Percentiles rank a stretch among this genome's conserved stretches.
These are phyloP conservation scores for Metschnikowia kofuensis DNA, from an alignment of 805 yeast genomes.

Conservation along the genomic window DNA sequence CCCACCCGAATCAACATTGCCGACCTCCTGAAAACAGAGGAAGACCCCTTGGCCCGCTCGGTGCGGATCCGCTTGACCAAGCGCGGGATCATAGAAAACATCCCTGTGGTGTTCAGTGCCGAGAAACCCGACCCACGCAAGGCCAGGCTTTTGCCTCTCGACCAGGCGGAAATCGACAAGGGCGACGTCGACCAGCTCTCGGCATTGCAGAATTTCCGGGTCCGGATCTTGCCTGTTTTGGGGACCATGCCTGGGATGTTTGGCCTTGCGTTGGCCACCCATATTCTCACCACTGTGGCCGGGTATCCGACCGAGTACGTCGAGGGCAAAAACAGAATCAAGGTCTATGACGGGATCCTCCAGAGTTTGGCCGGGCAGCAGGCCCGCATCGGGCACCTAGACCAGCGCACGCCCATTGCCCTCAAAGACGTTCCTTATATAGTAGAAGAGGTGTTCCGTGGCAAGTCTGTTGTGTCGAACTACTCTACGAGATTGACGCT, in stretches of 20 bases:
- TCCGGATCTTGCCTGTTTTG: constrained; percentile 89
- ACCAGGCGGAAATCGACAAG: constrained; percentile 73
- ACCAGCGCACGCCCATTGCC: constrained; percentile 74
- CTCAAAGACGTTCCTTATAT: constrained; percentile 74
- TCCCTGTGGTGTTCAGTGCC: constrained; percentile 87
- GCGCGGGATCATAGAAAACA: constrained; percentile 70
- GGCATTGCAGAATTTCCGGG: constrained; percentile 86
- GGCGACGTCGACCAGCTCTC: constrained; percentile 86
- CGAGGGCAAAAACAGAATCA: constrained; percentile 84
- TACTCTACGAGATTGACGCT: constrained; percentile 76
- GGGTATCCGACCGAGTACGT: constrained; percentile 91
- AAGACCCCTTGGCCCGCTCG: constrained; percentile 86
- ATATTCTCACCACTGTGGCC: constrained; percentile 71
- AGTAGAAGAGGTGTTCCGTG: constrained; percentile 88
- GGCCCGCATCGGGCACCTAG: constrained; percentile 67
- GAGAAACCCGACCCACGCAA: constrained; percentile 97
- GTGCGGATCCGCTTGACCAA: constrained; percentile 82
- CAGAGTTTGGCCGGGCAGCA: constrained; percentile 87
- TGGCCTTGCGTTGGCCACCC: constrained; percentile 86
- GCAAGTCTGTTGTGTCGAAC: constrained; percentile 85
- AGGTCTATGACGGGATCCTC: constrained; percentile 77
- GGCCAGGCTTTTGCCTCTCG: constrained; percentile 81
- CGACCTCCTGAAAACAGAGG: constrained; percentile 86
- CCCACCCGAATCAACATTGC: constrained; percentile 88
- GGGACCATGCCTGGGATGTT: constrained; percentile 98